These are phyloP conservation scores for Blastocystis sp. DNA, from an alignment of 352 stramenopile genomes.

Conservation along the genomic window DNA sequence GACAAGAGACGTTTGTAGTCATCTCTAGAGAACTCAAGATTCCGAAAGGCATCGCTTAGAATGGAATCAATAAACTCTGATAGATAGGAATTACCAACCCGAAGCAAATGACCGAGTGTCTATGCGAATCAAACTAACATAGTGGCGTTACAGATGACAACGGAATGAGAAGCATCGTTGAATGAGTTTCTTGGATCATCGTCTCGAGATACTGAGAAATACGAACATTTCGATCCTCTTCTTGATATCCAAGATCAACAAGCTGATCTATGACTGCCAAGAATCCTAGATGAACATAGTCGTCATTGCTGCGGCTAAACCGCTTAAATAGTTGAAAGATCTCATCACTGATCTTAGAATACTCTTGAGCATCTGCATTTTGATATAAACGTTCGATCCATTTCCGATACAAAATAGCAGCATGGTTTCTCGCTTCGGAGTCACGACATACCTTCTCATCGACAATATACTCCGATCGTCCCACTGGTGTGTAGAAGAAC, in stretches of 20 bases:
- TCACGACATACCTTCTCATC: constrained; percentile 33
- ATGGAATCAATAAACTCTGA: constrained; percentile 53
- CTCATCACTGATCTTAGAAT: constrained; percentile 42
- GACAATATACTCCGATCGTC: constrained; percentile 7
- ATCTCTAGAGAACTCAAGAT: constrained; percentile 45
- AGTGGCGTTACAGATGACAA: constrained; percentile 1
- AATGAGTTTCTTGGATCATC: constrained; percentile 22
- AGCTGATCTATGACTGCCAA: constrained; percentile 49
- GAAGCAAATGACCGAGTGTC: constrained; percentile 55
- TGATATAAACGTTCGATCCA: constrained; percentile 54
- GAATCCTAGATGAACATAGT: constrained; percentile 16
- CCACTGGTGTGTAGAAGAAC: constrained; percentile 14
- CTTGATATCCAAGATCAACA: constrained; percentile 61
- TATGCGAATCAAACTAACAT: constrained; percentile 1
- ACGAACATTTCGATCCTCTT: constrained; percentile 59
- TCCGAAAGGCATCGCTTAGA: constrained; percentile 30
- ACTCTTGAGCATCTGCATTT: constrained; percentile 52
- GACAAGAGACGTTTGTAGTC: constrained; percentile 35
- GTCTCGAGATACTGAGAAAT: constrained; percentile 39
- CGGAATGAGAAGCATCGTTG: constrained; percentile 9
- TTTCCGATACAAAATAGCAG: neutral
- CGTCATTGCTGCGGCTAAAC: neutral
- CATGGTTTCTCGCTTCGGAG: neutral
- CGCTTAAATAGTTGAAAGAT: constrained; percentile 26
- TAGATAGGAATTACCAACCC: constrained; percentile 56